Base-by-base conservation (phyloP, 495 filamentous ascomycete genomes). In the Talaromyces proteolyticus region DNA sequence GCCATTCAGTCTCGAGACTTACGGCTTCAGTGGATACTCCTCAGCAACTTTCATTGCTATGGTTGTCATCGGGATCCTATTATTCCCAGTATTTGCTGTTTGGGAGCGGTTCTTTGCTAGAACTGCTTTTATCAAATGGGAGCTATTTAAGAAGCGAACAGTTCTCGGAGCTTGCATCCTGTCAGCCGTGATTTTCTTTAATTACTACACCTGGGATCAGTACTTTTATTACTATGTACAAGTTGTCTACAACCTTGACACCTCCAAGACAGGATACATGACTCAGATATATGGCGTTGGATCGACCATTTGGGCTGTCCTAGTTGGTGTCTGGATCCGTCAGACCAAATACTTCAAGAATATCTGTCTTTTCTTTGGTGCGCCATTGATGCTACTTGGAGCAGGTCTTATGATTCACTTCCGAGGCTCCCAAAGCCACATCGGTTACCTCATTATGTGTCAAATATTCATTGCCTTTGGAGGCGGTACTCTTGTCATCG, bases 381-480 rank as follows among this genome's bases (percentile, higher is more conserved):
- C 87, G 0, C 82, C 84, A 0, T 58, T 88, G 22, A 72, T 72
- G 53, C 66, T 86, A 23, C 72, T 87, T 16, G 76, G 61, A 6
- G 56, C 53, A 10, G 77, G 83, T 8, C 76, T 87, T 42, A 79
- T 88, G 77, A 87, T 73, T 56, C 75, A 68, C 50, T 88, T 88
- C 74, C 81, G 86, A 25, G 73, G 79, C 22, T 70, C 78, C 39
- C 66, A 72, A 47, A 64, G 64, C 23, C 57, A 70, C 44, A 65
- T 88, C 25, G 85, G 83, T 21, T 87, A 83, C 60, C 69, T 90
- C 45, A 68, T 86, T 63, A 86, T 88, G 79, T 83, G 77, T 57
- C 83, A 89, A 60, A 86, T 90, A 56, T 80, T 88, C 65, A 84
- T 89, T 51, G 79, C 83, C 26, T 72, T 90, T 34, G 71, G 73